These are phyloP conservation scores for Talaromyces marneffei DNA, from an alignment of 2,329 filamentous ascomycete species.

Conservation along the genomic window DNA sequence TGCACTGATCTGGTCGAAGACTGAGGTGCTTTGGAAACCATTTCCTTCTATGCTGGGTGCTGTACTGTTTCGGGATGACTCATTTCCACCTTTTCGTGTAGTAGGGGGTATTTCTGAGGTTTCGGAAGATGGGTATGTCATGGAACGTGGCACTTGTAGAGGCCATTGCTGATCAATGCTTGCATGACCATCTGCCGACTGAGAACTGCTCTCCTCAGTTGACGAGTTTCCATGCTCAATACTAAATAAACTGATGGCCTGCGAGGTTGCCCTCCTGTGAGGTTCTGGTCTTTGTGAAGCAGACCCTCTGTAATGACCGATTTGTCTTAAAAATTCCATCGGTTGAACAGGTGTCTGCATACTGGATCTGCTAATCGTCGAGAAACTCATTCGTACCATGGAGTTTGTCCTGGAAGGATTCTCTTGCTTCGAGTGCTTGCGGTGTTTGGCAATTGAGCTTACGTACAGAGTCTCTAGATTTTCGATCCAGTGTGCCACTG, in stretches of 20 bases:
- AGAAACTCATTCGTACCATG: not conserved
- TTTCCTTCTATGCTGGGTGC: not conserved
- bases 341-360: not conserved
- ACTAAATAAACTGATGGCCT: not conserved
- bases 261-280: not conserved
- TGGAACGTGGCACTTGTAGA: not conserved
- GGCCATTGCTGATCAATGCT: not conserved
- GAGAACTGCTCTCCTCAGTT: not conserved
- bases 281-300: not conserved
- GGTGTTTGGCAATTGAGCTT: slow-evolving; percentile 49
- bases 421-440: slow-evolving; percentile 30
- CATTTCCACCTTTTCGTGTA: not conserved
- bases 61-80: slow-evolving; percentile 4
- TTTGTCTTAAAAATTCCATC: not conserved
- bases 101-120: not conserved
- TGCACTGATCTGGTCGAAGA: not conserved
- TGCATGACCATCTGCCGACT: not conserved
- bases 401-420: not conserved
- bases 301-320: not conserved
- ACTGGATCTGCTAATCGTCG: not conserved
- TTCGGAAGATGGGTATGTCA: not conserved
- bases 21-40: not conserved
- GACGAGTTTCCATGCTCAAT: slow-evolving; percentile 1
- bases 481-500: slow-evolving; percentile 57
- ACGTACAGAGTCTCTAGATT: slow-evolving; percentile 53